phyloP scores from a whole-genome alignment of 192 early-diverging fungal genomes.

The Mortierella hygrophila region DNA sequence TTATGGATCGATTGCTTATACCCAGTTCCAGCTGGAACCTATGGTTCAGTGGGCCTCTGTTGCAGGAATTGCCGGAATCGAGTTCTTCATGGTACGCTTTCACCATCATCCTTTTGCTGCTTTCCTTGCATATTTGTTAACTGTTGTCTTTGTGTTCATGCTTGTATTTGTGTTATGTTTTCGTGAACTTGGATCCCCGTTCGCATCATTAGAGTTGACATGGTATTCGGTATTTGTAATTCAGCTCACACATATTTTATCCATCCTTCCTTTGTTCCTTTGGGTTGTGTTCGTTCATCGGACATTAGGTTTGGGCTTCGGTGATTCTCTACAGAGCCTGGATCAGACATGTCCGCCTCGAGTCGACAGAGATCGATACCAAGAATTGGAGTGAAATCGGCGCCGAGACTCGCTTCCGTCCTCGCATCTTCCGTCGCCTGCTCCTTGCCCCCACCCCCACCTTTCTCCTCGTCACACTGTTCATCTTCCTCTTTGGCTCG shows the following conservation, averaged over 20 bases:
- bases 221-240: background rate
- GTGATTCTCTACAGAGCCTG: constrained; percentile 32
- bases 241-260: background rate
- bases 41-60: constrained; percentile 48
- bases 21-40: constrained; percentile 43
- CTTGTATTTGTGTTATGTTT: background rate
- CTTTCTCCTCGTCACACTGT: constrained; percentile 27
- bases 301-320: constrained; percentile 26
- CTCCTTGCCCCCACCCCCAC: constrained; percentile 35
- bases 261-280: background rate
- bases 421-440: background rate
- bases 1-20: constrained; percentile 44
- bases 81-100: constrained; percentile 39
- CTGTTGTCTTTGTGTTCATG: background rate
- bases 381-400: constrained; percentile 19
- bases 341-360: constrained; percentile 20
- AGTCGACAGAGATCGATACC: background rate
- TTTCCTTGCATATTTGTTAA: background rate
- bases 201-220: background rate
- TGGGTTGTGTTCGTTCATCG: background rate
- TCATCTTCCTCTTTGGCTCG: constrained; percentile 36
- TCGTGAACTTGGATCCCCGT: background rate
- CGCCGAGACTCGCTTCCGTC: background rate
- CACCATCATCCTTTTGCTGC: background rate
- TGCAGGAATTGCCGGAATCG: constrained; percentile 44